Base-by-base conservation (phyloP, 768 basidiomycete species). In the Leucosporidium scottii region DNA sequence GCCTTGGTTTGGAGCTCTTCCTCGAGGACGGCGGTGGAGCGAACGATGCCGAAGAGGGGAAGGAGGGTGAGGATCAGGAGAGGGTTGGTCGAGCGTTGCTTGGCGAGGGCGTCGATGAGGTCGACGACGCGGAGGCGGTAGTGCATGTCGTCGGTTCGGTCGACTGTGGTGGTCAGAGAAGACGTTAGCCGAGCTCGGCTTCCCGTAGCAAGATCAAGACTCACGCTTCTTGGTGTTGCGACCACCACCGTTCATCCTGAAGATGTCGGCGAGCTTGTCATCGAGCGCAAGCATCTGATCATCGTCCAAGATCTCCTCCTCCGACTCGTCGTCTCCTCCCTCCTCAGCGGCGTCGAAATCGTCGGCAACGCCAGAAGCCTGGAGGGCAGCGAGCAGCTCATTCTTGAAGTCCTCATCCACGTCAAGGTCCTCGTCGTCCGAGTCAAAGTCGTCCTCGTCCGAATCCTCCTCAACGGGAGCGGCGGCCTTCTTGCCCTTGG, bases 251-350 rank as follows among this genome's bases (percentile, higher is more conserved):
- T 85, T 84, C 36, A 86, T 82, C 66, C 84, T 84, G 84, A 99
- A 94, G 36, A 92, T 86, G 61, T 87, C 85, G 6, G 90, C 91
- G 10, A 99, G 85, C 76, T 94, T 88, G 59, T 90, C 89, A 75
- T 99, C 94, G 31, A 98, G 85, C 44, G 88, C 89, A 83, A 98
- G 86, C 94, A 99, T 99, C 79, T 96, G 91, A 30, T 98, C 93
- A 76, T 99, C 94, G 76, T 96, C 89, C 87, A 94, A 87, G 34
- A 87, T 79, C 58, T 74, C 75, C 60, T 75, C 74, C 53, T 73
- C 74, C 27, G 68, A 77, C 36, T 74, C 74, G 27, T 78, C 78
- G 18, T 85, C 84, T 12, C 64, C 73, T 12, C 84, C 84, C 28
- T 69, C 82, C 23, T 68, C 82, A 1, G 81, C 83, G 82, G 48